Evolutionary conservation across 306 rosid species (phyloP), one percentile per base, ranked within the genome.

Genomic region (Amphicarpaea edgeworthii): DNA sequence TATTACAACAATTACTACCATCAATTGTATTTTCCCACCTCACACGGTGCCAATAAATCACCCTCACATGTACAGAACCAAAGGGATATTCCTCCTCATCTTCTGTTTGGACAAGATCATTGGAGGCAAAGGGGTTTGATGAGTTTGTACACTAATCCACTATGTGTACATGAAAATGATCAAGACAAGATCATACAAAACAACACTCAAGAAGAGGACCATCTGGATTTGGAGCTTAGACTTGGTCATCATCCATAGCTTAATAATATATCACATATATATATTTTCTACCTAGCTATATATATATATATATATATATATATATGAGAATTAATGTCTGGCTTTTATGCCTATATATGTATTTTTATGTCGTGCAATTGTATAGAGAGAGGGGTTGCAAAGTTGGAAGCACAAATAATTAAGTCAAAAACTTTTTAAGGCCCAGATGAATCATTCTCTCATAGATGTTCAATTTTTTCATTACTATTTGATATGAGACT

Each of bases 191-290:
- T n/a, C n/a, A n/a, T 67, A 65, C 67, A 75, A 74, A 79, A 45
- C 77, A 75, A 79, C 53, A 43, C 28, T 41, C n/a, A n/a, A n/a
- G 83, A 75, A 30, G 88, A 81, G 17, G 92, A 68, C 58, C 90
- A 83, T 26, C 73, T 91, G 49, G 97, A 93, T 88, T 86, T 93
- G 90, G 97, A 91, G 92, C 98, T 93, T 81, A 93, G 97, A 79
- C 92, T 93, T 23, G 97, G 98, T 47, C 86, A 89, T 65, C 76
- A 89, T 71, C 93, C 91, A 5, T 89, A 85, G 73, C 70, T n/a
- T n/a, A n/a, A 53, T 53, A 53, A 64, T 61, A 23, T 5, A 15
- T 3, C 21, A 17, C 15, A 30, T 28, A 19, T 14, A 21, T 60
- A 2, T 28, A 42, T 41, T 42, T 57, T 17, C n/a, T n/a, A n/a